A percentile compares a stretch with the other conserved stretches of the same genome.
Evolutionary conservation across 495 filamentous ascomycete genomes (phyloP).

Genomic region (Penicillium paxilli): DNA sequence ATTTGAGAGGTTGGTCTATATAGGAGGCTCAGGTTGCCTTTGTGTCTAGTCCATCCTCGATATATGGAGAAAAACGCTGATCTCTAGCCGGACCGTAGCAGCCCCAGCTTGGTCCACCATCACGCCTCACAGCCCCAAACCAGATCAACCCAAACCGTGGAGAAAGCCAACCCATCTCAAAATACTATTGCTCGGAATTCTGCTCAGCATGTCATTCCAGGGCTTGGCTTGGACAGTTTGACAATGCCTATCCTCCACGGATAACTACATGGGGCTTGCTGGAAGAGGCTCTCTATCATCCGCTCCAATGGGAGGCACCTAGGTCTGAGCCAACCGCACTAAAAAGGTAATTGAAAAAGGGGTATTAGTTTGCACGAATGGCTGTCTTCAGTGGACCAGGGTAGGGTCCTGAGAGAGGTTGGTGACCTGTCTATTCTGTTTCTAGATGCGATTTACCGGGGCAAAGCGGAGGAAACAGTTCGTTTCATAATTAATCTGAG

Average conservation of each 20-base stretch:
- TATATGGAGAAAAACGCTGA: background rate
- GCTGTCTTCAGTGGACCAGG: background rate
- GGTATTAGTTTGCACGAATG: background rate
- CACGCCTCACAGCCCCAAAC: slow-evolving; percentile 6
- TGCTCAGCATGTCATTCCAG: slow-evolving; percentile 1
- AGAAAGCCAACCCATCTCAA: background rate
- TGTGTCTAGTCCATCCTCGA: background rate
- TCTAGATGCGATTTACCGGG: slow-evolving; percentile 15
- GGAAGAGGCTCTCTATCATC: slow-evolving; percentile 12
- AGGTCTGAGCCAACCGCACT: slow-evolving; percentile 10
- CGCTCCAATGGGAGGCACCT: slow-evolving; percentile 13
- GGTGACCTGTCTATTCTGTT: slow-evolving; percentile 15
- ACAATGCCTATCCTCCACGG: slow-evolving; percentile 29
- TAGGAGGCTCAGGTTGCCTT: background rate
- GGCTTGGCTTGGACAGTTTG: slow-evolving; percentile 16
- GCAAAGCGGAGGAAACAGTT: background rate
- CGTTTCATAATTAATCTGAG: background rate
- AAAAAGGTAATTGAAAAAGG: slow-evolving; percentile 10
- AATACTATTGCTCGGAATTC: background rate
- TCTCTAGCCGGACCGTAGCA: slow-evolving; percentile 11
- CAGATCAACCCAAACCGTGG: slow-evolving; percentile 17
- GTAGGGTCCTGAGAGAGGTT: background rate
- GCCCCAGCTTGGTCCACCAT: slow-evolving; percentile 8
- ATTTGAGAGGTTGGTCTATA: too few relatives aligned
- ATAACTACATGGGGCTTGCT: slow-evolving; percentile 22